phyloP scores from a whole-genome alignment of 2,329 filamentous ascomycete species.

The Leptosphaerulina australis region DNA sequence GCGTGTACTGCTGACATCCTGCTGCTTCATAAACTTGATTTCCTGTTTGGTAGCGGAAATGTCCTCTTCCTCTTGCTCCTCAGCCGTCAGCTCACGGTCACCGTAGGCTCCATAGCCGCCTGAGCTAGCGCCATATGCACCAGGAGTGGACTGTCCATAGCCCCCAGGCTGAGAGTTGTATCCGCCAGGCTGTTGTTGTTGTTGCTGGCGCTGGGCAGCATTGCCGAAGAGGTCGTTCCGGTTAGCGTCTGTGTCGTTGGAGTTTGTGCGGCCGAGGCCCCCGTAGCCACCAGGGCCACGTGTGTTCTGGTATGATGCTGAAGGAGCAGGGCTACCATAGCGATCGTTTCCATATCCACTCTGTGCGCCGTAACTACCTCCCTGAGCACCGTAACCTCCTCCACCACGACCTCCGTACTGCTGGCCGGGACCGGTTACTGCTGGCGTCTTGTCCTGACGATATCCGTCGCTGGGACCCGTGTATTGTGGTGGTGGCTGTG shows the following conservation, averaged over 20 bases:
- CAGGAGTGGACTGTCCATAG: slow-evolving; percentile 28
- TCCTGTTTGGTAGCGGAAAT: slow-evolving; percentile 75
- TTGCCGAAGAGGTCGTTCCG: slow-evolving; percentile 70
- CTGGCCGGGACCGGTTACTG: slow-evolving; percentile 50
- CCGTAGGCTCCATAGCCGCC: slow-evolving; percentile 61
- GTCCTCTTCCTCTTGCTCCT: slow-evolving; percentile 75
- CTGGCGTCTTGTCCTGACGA: slow-evolving; percentile 53
- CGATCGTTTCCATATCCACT: slow-evolving; percentile 55
- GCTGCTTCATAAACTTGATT: slow-evolving; percentile 74
- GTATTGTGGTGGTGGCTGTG: slow-evolving; percentile 51
- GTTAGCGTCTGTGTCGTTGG: slow-evolving; percentile 60
- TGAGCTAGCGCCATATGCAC: slow-evolving; percentile 29
- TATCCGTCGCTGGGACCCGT: slow-evolving; percentile 42
- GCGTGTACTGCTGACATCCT: slow-evolving; percentile 71
- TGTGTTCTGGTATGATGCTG: slow-evolving; percentile 18
- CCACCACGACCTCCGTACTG: slow-evolving; percentile 52
- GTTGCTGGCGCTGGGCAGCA: slow-evolving; percentile 58
- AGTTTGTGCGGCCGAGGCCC: slow-evolving; percentile 42
- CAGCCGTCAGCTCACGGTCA: slow-evolving; percentile 78
- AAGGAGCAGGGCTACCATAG: slow-evolving; percentile 52
- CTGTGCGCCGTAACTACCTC: slow-evolving; percentile 39
- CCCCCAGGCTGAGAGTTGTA: slow-evolving; percentile 33
- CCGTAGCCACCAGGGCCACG: slow-evolving; percentile 50
- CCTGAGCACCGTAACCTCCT: slow-evolving; percentile 36
- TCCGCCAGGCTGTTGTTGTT: slow-evolving; percentile 39